Evolutionary conservation across 257 asterid species (phyloP).

Genomic region (Agastache rugosa): DNA sequence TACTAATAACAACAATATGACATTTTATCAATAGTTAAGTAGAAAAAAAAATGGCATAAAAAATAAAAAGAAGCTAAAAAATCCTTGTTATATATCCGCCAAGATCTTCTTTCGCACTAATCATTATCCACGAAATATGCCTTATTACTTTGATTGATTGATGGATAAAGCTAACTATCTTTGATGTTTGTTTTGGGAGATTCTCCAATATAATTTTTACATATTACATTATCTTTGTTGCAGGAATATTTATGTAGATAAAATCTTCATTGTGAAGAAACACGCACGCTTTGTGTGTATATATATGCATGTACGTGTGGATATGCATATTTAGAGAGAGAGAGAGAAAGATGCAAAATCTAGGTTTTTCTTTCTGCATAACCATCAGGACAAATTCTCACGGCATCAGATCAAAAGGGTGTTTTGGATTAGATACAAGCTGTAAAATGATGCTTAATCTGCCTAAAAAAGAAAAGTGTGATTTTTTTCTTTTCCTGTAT

Average conservation of each 20-base stretch:
- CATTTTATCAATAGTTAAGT: slow-evolving; percentile 23
- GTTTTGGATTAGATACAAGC: not conserved
- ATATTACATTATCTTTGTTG: slow-evolving; percentile 39
- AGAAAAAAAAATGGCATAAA: slow-evolving; percentile 4
- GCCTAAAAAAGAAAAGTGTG: not conserved
- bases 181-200: slow-evolving; percentile 41
- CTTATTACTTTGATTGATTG: slow-evolving; percentile 39
- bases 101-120: slow-evolving; percentile 48
- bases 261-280: slow-evolving; percentile 50
- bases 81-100: slow-evolving; percentile 36
- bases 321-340: not conserved
- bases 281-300: not conserved
- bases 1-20: not conserved
- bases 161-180: slow-evolving; percentile 42
- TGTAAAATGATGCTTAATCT: not conserved
- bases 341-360: slow-evolving; percentile 23
- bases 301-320: not conserved
- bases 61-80: slow-evolving; percentile 28
- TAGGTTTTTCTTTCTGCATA: slow-evolving; percentile 28
- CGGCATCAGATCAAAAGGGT: not conserved
- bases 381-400: slow-evolving; percentile 13
- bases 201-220: slow-evolving; percentile 48
- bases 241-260: slow-evolving; percentile 41
- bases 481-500: no score
- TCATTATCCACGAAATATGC: slow-evolving; percentile 53